Evolutionary conservation across 352 stramenopile genomes (phyloP), one percentile per base, ranked within the genome.

Genomic region (Phytopythium boreale): DNA sequence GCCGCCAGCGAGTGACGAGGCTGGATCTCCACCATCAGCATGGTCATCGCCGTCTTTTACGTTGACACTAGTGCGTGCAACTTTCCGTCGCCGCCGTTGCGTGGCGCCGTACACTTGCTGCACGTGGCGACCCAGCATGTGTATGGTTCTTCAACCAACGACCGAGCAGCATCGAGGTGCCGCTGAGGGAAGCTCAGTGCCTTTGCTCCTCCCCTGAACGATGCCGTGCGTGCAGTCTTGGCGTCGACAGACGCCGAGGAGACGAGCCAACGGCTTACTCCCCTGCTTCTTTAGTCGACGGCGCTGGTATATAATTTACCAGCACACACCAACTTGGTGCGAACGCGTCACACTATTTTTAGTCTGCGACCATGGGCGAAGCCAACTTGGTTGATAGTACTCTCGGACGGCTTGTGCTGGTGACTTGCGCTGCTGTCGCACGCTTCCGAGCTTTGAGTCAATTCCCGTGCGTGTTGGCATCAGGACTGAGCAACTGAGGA

Each of bases 71-170:
- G 27, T 62, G 19, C 26, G 41, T 6, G 43, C 22, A 37, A 4
- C 26, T 24, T 34, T 60, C 4, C 34, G 34, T n/a, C n/a, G 53
- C 39, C 22, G 34, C 2, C 39, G 19, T 20, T 50, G 55, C 1
- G 36, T 17, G 7, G 36, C 55, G 3, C 55, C 55, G 26, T 60
- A 60, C 7, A 60, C 55, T 34, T 20, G 55, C n/a, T 60, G 55
- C 2, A 36, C 36, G 11, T 60, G 55, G 14, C 39, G 22, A 22
- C 39, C 50, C 11, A 60, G n/a, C 55, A 60, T 60, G 14, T 37
- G 22, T 41, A 19, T 11, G 20, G 31, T n/a, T 10, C 6, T 2
- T 20, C 11, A 14, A 20, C 19, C 3, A 3, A 1, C 17, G n/a
- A 44, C 52, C 2, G 19, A 43, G 20, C 19, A 10, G 27, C 27